Conservation (phyloP, 2,329 filamentous ascomycete genomes). For the Rhynchosporium secalis region DNA sequence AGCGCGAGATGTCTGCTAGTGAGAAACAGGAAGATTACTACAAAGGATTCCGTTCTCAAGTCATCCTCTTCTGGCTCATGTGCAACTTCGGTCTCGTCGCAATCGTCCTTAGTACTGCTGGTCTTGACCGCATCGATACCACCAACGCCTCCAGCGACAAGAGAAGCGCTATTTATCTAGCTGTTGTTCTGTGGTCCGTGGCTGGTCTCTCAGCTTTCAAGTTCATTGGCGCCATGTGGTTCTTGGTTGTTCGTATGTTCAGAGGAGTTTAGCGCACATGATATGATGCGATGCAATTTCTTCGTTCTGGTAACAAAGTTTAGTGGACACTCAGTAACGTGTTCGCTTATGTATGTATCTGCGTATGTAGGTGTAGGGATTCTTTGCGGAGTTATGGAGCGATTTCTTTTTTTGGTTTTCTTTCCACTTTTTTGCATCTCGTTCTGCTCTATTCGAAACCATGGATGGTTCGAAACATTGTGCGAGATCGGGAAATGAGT, state of each 20-base stretch:
- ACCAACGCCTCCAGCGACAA: slow-evolving; percentile 57
- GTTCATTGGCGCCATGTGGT: slow-evolving; percentile 42
- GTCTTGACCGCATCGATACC: slow-evolving; percentile 79
- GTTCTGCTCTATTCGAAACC: background rate
- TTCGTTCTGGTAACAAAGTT: background rate
- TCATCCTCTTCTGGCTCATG: slow-evolving; percentile 95
- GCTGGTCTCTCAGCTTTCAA: slow-evolving; percentile 40
- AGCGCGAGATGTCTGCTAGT: slow-evolving; percentile 55
- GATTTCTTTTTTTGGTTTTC: background rate
- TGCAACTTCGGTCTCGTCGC: slow-evolving; percentile 88
- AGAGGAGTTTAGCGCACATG: slow-evolving; percentile 56
- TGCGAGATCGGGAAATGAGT: background rate
- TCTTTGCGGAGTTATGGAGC: background rate
- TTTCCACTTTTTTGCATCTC: background rate
- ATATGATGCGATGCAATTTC: background rate
- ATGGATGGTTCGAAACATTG: background rate
- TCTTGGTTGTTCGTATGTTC: slow-evolving; percentile 86
- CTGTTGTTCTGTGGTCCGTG: slow-evolving; percentile 41
- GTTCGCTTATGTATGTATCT: slow-evolving; percentile 4
- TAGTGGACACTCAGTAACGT: background rate
- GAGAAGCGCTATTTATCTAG: slow-evolving; percentile 40
- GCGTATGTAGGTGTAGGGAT: background rate
- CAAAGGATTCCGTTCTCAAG: slow-evolving; percentile 87
- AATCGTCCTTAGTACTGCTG: slow-evolving; percentile 82
- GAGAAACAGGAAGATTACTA: slow-evolving; percentile 98